Evolutionary conservation across 345 rosid species (phyloP).

Genomic region (Murraya koenigii): DNA sequence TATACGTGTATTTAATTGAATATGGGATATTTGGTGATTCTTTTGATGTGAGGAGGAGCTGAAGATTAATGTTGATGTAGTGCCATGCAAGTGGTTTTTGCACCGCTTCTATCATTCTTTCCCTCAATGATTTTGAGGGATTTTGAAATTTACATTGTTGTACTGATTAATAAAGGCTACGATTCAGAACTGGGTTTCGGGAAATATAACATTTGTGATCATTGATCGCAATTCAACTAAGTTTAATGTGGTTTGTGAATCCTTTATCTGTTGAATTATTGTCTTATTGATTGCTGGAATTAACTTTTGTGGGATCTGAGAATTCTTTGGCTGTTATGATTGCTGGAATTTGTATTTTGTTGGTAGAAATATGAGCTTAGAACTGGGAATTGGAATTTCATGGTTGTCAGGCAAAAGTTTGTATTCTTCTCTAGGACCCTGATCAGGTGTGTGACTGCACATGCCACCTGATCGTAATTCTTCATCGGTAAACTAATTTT

Average conservation of each 20-base stretch:
- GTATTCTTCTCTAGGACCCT: too few relatives aligned
- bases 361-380: not conserved
- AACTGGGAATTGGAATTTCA: not conserved
- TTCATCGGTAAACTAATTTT: too few relatives aligned
- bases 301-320: not conserved
- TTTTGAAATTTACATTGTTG: constrained; percentile 5
- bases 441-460: too few relatives aligned
- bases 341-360: not conserved
- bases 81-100: constrained; percentile 20
- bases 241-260: not conserved
- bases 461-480: too few relatives aligned
- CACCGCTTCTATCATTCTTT: constrained; percentile 7
- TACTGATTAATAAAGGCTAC: not conserved
- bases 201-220: not conserved
- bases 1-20: not conserved
- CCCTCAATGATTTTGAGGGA: constrained; percentile 11
- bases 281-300: not conserved
- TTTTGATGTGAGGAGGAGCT: not conserved
- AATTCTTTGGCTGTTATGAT: not conserved
- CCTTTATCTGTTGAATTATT: not conserved
- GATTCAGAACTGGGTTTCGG: not conserved
- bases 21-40: not conserved
- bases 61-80: not conserved
- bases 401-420: not conserved
- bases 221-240: not conserved